Evolutionary conservation across 768 basidiomycete species (phyloP).

Genomic region (Epithele typhae): DNA sequence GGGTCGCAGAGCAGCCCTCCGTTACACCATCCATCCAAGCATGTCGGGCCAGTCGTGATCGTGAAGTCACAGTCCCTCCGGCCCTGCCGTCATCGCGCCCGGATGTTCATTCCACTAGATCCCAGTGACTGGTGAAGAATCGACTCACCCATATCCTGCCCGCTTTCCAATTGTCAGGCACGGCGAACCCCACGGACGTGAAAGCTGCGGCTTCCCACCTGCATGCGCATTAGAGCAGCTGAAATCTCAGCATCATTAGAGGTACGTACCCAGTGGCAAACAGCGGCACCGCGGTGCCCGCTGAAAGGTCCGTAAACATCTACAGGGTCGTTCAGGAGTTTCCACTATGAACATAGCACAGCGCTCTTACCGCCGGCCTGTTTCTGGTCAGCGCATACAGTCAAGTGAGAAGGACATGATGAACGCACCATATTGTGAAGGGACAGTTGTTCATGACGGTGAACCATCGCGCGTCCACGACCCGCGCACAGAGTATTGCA

Average conservation of each 20-base stretch:
- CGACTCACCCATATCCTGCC: slow-evolving; percentile 33
- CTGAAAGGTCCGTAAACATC: slow-evolving; percentile 31
- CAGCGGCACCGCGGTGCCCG: slow-evolving; percentile 24
- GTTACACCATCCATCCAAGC: slow-evolving; percentile 35
- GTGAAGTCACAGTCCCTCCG: slow-evolving; percentile 32
- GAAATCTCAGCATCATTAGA: neutral
- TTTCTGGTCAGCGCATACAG: neutral
- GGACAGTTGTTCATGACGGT: slow-evolving; percentile 59
- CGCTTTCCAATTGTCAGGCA: slow-evolving; percentile 34
- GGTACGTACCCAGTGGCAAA: slow-evolving; percentile 27
- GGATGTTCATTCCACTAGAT: too few relatives aligned
- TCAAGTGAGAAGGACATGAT: too few relatives aligned
- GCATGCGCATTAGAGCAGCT: neutral
- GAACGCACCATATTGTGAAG: slow-evolving; percentile 62
- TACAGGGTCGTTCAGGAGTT: neutral
- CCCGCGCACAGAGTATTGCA: too few relatives aligned
- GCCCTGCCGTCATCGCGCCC: slow-evolving; percentile 24
- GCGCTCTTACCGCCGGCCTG: slow-evolving; percentile 41
- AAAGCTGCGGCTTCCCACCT: slow-evolving; percentile 24
- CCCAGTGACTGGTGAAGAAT: neutral
- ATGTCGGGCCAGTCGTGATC: slow-evolving; percentile 14
- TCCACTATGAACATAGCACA: neutral
- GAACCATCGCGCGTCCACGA: slow-evolving; percentile 23
- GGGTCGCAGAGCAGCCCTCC: slow-evolving; percentile 34
- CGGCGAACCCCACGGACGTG: slow-evolving; percentile 24